phyloP scores from a whole-genome alignment of 805 yeast species.

The Cyberlindnera galapagoensis region DNA sequence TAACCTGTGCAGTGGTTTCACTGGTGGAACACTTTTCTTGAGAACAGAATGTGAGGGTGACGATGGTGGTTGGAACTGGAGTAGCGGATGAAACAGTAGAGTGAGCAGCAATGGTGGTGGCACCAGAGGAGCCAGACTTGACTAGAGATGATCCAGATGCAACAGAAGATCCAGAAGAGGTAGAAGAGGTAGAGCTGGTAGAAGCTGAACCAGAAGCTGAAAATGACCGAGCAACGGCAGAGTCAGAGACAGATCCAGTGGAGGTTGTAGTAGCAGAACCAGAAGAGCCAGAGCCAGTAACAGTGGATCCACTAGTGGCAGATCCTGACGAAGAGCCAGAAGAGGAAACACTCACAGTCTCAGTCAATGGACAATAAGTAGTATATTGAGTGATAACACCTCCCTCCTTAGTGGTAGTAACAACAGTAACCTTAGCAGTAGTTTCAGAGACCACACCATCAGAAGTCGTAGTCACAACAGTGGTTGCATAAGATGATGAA shows the following conservation, averaged over 20 bases:
- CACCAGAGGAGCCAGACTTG: constrained; percentile 3
- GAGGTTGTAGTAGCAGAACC: constrained; percentile 20
- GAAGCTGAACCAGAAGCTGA: background rate
- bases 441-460: constrained; percentile 21
- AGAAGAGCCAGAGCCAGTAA: constrained; percentile 12
- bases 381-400: constrained; percentile 26
- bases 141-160: background rate
- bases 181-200: constrained; percentile 1
- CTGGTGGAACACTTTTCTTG: background rate
- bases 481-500: constrained; percentile 1
- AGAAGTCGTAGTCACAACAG: constrained; percentile 11
- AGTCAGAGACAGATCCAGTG: background rate
- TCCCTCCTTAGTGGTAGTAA: constrained; percentile 20
- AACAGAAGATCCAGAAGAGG: constrained; percentile 1
- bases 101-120: constrained; percentile 3
- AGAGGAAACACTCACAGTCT: constrained; percentile 1
- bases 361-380: constrained; percentile 32
- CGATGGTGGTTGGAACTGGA: constrained; percentile 1
- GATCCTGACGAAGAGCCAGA: background rate
- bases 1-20: constrained; percentile 4
- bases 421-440: constrained; percentile 20
- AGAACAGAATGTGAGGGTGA: background rate
- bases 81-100: background rate
- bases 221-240: background rate
- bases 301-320: constrained; percentile 1